These are phyloP conservation scores for Tuber indicum DNA, from an alignment of 495 filamentous ascomycete genomes.

Conservation along the genomic window DNA sequence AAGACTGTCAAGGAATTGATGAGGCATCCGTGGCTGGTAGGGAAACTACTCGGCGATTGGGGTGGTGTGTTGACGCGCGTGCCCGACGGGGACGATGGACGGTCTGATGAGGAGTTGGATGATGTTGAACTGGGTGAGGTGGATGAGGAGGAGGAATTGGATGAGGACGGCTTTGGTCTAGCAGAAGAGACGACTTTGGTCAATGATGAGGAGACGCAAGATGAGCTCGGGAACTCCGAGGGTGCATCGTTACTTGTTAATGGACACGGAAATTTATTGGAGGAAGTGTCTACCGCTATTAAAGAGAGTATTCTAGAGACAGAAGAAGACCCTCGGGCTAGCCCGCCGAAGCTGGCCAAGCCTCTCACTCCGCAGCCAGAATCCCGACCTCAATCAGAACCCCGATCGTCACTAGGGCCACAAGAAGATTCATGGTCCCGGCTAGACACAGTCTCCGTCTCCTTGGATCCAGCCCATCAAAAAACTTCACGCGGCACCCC, in stretches of 20 bases:
- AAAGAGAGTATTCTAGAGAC: neutral
- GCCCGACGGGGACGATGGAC: constrained; percentile 4
- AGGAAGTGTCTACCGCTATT: neutral
- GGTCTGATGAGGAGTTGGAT: neutral
- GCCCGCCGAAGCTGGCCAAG: neutral
- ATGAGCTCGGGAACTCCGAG: neutral
- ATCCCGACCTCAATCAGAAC: neutral
- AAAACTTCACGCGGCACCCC: neutral
- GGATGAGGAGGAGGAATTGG: constrained; percentile 11
- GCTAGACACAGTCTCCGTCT: neutral
- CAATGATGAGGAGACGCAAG: constrained; percentile 1
- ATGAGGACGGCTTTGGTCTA: neutral
- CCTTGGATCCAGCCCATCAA: neutral
- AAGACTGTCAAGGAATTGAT: constrained; percentile 26
- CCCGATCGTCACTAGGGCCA: neutral
- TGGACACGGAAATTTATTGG: neutral
- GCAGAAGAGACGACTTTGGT: constrained; percentile 1
- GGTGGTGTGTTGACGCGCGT: constrained; percentile 22
- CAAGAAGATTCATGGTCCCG: neutral
- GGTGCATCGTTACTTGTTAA: constrained; percentile 4
- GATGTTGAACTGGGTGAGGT: neutral
- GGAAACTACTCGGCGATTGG: constrained; percentile 33
- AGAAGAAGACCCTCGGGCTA: neutral
- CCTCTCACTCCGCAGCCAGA: neutral
- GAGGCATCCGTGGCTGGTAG: constrained; percentile 34